Evolutionary conservation across 2,329 filamentous ascomycete genomes (phyloP).

Genomic region (Cercospora brassicicola): DNA sequence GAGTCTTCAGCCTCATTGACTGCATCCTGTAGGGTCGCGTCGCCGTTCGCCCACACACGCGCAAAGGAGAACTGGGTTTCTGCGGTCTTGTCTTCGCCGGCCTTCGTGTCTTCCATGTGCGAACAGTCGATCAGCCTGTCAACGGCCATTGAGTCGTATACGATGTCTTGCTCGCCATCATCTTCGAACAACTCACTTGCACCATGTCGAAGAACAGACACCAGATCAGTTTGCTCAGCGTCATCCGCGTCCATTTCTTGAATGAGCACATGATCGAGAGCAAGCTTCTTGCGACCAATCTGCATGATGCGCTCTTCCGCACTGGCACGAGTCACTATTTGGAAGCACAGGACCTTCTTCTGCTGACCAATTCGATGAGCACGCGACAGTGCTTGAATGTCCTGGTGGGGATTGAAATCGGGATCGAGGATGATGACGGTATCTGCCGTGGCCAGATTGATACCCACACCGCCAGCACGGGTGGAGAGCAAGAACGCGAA

Average conservation of each 20-base stretch:
- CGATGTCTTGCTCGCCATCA: conserved; percentile 69
- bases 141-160: conserved; percentile 78
- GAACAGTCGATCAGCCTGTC: conserved; percentile 88
- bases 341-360: conserved; percentile 92
- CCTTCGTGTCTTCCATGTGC: conserved; percentile 70
- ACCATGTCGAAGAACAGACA: conserved; percentile 83
- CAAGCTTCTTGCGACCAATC: conserved; percentile 93
- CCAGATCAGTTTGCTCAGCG: conserved; percentile 73
- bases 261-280: conserved; percentile 89
- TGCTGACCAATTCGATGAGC: conserved; percentile 96
- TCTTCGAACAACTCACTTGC: conserved; percentile 84
- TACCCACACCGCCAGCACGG: conserved; percentile 91
- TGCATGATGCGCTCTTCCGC: conserved; percentile 96
- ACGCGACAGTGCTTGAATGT: conserved; percentile 90
- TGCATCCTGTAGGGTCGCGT: conserved; percentile 60
- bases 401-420: conserved; percentile 97
- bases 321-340: conserved; percentile 83
- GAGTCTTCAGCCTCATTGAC: conserved; percentile 48
- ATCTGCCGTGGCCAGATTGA: conserved; percentile 94
- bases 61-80: conserved; percentile 87
- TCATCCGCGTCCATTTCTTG: conserved; percentile 87
- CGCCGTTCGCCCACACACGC: conserved; percentile 86
- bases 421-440: conserved; percentile 97
- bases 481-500: conserved; percentile 95
- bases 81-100: conserved; percentile 63